Percentiles rank a stretch among this genome's conserved stretches.
Evolutionary conservation across 768 basidiomycete species (phyloP).

Genomic region (Boletus vermiculosoides): DNA sequence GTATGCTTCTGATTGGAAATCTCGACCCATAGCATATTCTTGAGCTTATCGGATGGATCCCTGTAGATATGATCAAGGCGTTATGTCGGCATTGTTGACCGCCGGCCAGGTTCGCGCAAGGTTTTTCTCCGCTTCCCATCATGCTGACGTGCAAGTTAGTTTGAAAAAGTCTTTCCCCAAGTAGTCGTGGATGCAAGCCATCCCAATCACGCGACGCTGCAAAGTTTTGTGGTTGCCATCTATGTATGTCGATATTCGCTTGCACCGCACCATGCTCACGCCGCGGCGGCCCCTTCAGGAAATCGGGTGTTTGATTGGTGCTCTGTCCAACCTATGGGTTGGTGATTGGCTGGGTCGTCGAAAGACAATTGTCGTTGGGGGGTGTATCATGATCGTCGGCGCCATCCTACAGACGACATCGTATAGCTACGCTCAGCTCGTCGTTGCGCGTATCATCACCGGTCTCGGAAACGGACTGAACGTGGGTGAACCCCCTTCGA

Average conservation of each 20-base stretch:
- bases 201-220: slow-evolving; percentile 49
- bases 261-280: background rate
- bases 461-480: slow-evolving; percentile 68
- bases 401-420: slow-evolving; percentile 59
- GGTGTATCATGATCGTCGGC: slow-evolving; percentile 59
- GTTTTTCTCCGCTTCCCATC: background rate
- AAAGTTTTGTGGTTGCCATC: slow-evolving; percentile 58
- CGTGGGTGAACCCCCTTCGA: slow-evolving; percentile 29
- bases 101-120: slow-evolving; percentile 43
- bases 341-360: slow-evolving; percentile 60
- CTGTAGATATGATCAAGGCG: slow-evolving; percentile 63
- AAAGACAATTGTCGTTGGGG: slow-evolving; percentile 56
- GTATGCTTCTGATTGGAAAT: slow-evolving; percentile 28
- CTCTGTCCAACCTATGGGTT: slow-evolving; percentile 60
- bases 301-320: slow-evolving; percentile 63
- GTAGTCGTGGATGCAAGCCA: slow-evolving; percentile 42
- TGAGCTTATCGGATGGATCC: background rate
- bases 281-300: slow-evolving; percentile 38
- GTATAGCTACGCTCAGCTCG: slow-evolving; percentile 57
- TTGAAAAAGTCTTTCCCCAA: slow-evolving; percentile 58
- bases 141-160: slow-evolving; percentile 35
- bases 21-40: background rate
- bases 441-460: slow-evolving; percentile 59
- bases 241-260: slow-evolving; percentile 39
- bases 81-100: slow-evolving; percentile 65